A percentile compares a stretch with the other conserved stretches of the same genome.
Conservation (phyloP, 805 yeast genomes). For the Saturnispora bothae region DNA sequence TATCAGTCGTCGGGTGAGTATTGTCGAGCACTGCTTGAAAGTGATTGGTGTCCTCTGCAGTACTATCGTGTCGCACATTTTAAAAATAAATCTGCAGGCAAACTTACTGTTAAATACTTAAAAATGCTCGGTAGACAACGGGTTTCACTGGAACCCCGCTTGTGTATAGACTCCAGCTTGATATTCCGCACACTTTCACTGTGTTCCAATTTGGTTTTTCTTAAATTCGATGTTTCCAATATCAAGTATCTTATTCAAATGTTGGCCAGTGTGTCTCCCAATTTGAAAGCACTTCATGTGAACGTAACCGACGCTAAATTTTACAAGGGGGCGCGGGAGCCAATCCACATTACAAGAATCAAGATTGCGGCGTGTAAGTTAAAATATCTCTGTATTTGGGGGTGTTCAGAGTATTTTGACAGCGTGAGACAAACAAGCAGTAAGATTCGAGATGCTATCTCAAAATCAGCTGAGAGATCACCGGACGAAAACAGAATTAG, state of each 20-base stretch:
- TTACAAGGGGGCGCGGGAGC: background rate
- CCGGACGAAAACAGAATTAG: no score
- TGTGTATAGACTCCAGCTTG: no score
- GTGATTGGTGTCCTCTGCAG: background rate
- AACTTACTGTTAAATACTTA: background rate
- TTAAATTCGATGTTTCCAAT: background rate
- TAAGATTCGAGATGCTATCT: no score
- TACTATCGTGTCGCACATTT: slow-evolving; percentile 1
- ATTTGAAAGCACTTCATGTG: background rate
- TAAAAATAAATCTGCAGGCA: background rate
- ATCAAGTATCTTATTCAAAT: background rate
- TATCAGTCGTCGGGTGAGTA: background rate
- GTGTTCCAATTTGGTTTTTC: background rate
- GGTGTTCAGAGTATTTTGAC: background rate
- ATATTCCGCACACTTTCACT: background rate
- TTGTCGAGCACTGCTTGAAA: background rate
- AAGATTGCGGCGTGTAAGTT: background rate
- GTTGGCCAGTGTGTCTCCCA: background rate
- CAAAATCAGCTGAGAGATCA: no score
- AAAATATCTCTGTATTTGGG: background rate
- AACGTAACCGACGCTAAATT: background rate
- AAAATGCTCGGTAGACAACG: no score
- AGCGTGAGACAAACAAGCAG: no score
- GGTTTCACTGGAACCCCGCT: no score
- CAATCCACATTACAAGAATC: background rate